Evolutionary conservation across 176 grass and related monocot species (phyloP).

Genomic region (Ananas comosus): DNA sequence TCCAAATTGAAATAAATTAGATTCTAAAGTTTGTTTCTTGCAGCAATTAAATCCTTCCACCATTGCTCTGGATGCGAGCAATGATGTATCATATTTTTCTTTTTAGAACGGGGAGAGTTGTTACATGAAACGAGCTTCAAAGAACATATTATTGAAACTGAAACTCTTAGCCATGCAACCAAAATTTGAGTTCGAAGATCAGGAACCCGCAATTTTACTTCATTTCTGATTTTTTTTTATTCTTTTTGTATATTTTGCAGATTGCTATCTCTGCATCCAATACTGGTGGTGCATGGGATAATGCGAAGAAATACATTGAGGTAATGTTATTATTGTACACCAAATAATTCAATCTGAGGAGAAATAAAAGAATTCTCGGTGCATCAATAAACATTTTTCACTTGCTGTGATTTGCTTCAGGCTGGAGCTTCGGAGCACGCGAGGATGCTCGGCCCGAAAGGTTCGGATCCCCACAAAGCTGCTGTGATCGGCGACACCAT

Average conservation of each 20-base stretch:
- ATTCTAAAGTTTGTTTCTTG: too few relatives aligned
- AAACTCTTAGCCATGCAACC: too few relatives aligned
- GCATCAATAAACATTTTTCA: background rate
- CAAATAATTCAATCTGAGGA: background rate
- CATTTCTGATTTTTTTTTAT: conserved; percentile 1
- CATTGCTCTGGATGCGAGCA: too few relatives aligned
- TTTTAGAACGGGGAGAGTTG: too few relatives aligned
- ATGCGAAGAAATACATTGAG: conserved; percentile 94
- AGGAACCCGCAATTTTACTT: background rate
- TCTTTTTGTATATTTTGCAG: conserved; percentile 18
- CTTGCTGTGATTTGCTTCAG: conserved; percentile 28
- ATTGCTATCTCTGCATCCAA: conserved; percentile 97
- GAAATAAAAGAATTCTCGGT: background rate
- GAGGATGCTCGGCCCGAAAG: conserved; percentile 57
- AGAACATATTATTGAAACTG: too few relatives aligned
- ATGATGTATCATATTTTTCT: too few relatives aligned
- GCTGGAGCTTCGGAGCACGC: conserved; percentile 87
- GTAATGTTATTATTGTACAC: conserved; percentile 17
- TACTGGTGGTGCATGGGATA: conserved; percentile 92
- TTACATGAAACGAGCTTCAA: too few relatives aligned
- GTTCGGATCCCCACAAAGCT: conserved; percentile 83
- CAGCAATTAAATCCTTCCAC: too few relatives aligned
- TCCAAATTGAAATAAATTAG: too few relatives aligned
- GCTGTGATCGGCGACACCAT: conserved; percentile 94
- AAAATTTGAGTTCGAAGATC: too few relatives aligned